Base-by-base conservation (phyloP, 2,329 filamentous ascomycete species). In the Cordyceps cateniannulata region DNA sequence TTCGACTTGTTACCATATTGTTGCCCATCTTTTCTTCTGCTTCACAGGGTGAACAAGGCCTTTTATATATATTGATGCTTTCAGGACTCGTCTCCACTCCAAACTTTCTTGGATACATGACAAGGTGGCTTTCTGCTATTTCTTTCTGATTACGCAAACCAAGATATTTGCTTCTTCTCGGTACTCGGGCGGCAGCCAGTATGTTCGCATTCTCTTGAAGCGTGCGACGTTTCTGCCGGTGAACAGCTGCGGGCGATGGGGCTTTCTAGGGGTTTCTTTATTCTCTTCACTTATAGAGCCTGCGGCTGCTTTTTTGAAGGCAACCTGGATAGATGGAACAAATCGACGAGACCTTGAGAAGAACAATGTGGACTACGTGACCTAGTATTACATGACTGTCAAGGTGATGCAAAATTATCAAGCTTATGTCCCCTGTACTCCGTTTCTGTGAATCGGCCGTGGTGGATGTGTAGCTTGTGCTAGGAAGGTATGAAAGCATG, bases 201-300 rank as follows among this genome's bases (percentile, higher is more conserved):
- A 42, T 29, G 50, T 29, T 54, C 49, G 44, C 50, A 54, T 49
- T 50, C 45, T 32, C 10, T 35, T 38, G 48, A 35, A 7, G 20
- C 53, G 38, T 38, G 3, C 14, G 35, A 38, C 12, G 25, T 32
- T 44, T 29, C 50, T 60, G 50, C 58, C 54, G 42, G 58, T 12
- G 58, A 50, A 60, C 58, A 54, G 50, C 58, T 54, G 58, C 58
- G 27, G 58, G 58, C 58, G 58, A 60, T 40, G 58, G 58, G n/a
- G 14, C 47, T 59, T 52, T 32, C 35, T 20, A 51, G 3, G 9
- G 49, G 42, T 42, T 49, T 20, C 16, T 42, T 29, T 58, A 4
- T 32, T 48, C 42, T 35, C 49, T 29, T 58, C 32, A 7, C 42
- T 60, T 47, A 20, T 32, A 38, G 25, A 60, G 35, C 49, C 29